Conservation (phyloP, 306 rosid species). For the Rosa chinensis region DNA sequence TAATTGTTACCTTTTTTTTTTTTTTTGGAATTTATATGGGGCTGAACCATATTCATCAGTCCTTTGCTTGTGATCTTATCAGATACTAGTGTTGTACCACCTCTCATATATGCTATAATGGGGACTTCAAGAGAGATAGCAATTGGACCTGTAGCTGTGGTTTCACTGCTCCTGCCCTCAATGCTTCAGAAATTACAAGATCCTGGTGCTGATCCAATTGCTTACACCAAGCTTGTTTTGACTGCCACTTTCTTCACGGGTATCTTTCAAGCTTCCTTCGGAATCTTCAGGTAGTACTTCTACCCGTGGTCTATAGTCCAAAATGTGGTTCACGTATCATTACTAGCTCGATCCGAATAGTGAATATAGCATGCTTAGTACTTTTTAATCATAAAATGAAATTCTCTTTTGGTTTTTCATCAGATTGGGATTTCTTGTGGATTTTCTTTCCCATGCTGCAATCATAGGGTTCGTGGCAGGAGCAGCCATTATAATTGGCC, state of each 20-base stretch:
- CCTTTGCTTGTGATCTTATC: background rate
- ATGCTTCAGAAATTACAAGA: slow-evolving; percentile 61
- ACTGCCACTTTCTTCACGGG: slow-evolving; percentile 82
- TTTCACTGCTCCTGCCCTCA: slow-evolving; percentile 69
- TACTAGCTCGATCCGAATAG: background rate
- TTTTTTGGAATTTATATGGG: background rate
- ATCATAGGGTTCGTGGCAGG: slow-evolving; percentile 69
- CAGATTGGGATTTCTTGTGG: slow-evolving; percentile 78
- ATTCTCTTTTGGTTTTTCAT: background rate
- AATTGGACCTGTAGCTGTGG: slow-evolving; percentile 89
- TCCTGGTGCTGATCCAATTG: slow-evolving; percentile 57
- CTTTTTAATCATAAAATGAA: background rate
- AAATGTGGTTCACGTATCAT: background rate
- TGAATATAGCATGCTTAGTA: background rate
- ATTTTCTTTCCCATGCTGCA: slow-evolving; percentile 74
- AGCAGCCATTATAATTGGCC: slow-evolving; percentile 78
- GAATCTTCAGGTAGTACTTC: slow-evolving; percentile 57
- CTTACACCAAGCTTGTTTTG: slow-evolving; percentile 62
- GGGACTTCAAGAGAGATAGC: slow-evolving; percentile 86
- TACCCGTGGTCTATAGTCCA: background rate
- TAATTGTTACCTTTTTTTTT: background rate
- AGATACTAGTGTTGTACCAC: slow-evolving; percentile 95
- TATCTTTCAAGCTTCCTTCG: slow-evolving; percentile 71
- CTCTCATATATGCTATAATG: slow-evolving; percentile 82
- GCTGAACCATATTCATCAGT: background rate